Conservation (phyloP, 371 early-diverging fungal species). For the Mortierella sp. region DNA sequence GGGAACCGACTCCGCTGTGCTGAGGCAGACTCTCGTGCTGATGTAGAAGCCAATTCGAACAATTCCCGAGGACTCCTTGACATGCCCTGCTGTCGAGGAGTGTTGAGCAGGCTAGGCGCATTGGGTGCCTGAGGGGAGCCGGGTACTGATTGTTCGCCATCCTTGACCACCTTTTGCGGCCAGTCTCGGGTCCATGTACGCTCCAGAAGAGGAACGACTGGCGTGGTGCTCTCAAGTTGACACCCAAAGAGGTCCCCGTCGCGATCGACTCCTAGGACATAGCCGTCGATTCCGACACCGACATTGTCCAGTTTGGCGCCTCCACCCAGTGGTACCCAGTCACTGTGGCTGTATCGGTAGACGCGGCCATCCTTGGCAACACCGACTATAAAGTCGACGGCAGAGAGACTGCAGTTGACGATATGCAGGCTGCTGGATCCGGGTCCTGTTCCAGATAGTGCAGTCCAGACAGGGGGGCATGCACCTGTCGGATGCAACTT, state of each 20-base stretch:
- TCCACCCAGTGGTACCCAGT: conserved; percentile 33
- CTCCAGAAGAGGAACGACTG: conserved; percentile 8
- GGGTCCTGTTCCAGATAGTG: conserved; percentile 36
- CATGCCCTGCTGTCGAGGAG: conserved; percentile 22
- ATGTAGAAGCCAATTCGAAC: conserved; percentile 35
- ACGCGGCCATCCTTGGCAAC: conserved; percentile 28
- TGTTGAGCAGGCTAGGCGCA: conserved; percentile 5
- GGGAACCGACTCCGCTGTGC: background rate
- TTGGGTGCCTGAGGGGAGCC: conserved; percentile 42
- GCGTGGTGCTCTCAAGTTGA: conserved; percentile 27
- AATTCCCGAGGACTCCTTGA: conserved; percentile 39
- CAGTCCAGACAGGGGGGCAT: conserved; percentile 49
- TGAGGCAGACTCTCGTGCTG: too few relatives aligned
- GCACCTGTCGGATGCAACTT: conserved; percentile 32
- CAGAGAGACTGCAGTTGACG: conserved; percentile 27
- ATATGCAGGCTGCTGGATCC: conserved; percentile 25
- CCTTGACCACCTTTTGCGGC: background rate
- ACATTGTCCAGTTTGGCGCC: conserved; percentile 21
- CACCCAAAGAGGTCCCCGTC: conserved; percentile 51
- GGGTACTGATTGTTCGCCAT: background rate
- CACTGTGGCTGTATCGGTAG: conserved; percentile 21
- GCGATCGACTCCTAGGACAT: conserved; percentile 42
- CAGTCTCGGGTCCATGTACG: conserved; percentile 8
- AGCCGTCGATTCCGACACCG: conserved; percentile 46
- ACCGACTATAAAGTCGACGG: conserved; percentile 36